These are phyloP conservation scores for Yarrowia hollandica DNA, from an alignment of 805 yeast species.

Conservation along the genomic window DNA sequence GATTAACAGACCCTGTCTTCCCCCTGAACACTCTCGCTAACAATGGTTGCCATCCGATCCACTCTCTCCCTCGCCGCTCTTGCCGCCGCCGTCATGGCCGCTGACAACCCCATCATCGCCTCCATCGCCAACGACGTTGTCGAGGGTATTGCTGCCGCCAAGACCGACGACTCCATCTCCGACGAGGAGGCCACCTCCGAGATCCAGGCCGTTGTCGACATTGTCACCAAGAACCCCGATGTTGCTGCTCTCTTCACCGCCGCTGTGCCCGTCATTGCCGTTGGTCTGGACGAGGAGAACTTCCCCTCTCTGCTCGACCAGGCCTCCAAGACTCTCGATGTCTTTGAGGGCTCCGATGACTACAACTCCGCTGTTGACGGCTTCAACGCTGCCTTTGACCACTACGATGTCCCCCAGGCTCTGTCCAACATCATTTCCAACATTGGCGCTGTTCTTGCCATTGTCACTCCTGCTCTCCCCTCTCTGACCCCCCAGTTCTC, in stretches of 20 bases:
- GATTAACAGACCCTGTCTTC: conserved; percentile 7
- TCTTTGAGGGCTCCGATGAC: conserved; percentile 7
- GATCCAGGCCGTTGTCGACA: conserved; percentile 21
- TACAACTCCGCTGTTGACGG: background rate
- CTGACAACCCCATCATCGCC: conserved; percentile 3
- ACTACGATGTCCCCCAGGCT: conserved; percentile 21
- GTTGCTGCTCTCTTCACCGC: conserved; percentile 15
- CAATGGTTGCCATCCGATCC: conserved; percentile 28
- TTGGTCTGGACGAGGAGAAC: conserved; percentile 2
- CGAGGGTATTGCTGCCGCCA: conserved; percentile 6
- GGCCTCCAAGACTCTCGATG: conserved; percentile 21
- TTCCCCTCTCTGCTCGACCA: conserved; percentile 20
- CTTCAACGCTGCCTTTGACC: conserved; percentile 10
- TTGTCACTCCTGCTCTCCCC: conserved; percentile 22
- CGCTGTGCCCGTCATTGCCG: conserved; percentile 3
- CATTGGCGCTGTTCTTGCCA: conserved; percentile 9
- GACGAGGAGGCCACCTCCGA: conserved; percentile 15
- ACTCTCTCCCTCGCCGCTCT: conserved; percentile 26
- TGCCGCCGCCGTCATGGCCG: background rate
- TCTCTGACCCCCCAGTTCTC: conserved; percentile 21
- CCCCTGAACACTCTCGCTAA: conserved; percentile 12
- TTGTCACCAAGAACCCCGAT: conserved; percentile 7
- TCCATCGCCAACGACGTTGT: conserved; percentile 7
- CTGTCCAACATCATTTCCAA: conserved; percentile 19
- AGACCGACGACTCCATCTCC: conserved; percentile 22